Percentiles rank a stretch among this genome's conserved stretches.
phyloP scores from a whole-genome alignment of 2,329 filamentous ascomycete genomes.

The Penicillium freii region DNA sequence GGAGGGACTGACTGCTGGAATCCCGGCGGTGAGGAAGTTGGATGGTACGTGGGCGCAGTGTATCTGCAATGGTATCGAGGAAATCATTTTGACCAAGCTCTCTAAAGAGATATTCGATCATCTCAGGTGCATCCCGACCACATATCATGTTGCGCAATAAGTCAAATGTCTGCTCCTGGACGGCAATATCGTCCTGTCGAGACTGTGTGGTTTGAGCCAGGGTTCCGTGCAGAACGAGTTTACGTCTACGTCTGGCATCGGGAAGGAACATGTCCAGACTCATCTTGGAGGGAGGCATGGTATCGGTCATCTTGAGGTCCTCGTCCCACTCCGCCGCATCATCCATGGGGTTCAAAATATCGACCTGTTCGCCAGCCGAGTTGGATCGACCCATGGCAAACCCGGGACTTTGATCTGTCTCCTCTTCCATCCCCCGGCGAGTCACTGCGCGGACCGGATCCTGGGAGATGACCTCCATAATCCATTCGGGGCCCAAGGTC shows the following conservation, averaged over 20 bases:
- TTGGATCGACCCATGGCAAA: slow-evolving; percentile 57
- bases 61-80: slow-evolving; percentile 76
- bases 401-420: slow-evolving; percentile 32
- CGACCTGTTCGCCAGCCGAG: slow-evolving; percentile 59
- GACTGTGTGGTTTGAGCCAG: slow-evolving; percentile 65
- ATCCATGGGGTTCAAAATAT: slow-evolving; percentile 56
- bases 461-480: slow-evolving; percentile 72
- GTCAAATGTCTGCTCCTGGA: slow-evolving; percentile 88
- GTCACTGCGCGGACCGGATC: slow-evolving; percentile 41
- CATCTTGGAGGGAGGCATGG: slow-evolving; percentile 43
- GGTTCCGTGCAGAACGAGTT: slow-evolving; percentile 60
- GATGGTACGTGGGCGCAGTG: slow-evolving; percentile 59
- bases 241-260: slow-evolving; percentile 41
- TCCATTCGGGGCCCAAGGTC: slow-evolving; percentile 73
- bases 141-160: slow-evolving; percentile 88
- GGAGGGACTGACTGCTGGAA: slow-evolving; percentile 28
- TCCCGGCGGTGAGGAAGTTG: slow-evolving; percentile 35
- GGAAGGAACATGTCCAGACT: slow-evolving; percentile 39
- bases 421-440: slow-evolving; percentile 33
- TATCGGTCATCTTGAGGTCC: slow-evolving; percentile 37
- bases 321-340: slow-evolving; percentile 31
- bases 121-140: slow-evolving; percentile 58
- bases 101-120: slow-evolving; percentile 81
- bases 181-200: slow-evolving; percentile 73
- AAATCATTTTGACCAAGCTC: slow-evolving; percentile 73